Percentiles rank a stretch among this genome's conserved stretches.
phyloP scores from a whole-genome alignment of 129 eudicot genomes.

The Dittrichia graveolens region DNA sequence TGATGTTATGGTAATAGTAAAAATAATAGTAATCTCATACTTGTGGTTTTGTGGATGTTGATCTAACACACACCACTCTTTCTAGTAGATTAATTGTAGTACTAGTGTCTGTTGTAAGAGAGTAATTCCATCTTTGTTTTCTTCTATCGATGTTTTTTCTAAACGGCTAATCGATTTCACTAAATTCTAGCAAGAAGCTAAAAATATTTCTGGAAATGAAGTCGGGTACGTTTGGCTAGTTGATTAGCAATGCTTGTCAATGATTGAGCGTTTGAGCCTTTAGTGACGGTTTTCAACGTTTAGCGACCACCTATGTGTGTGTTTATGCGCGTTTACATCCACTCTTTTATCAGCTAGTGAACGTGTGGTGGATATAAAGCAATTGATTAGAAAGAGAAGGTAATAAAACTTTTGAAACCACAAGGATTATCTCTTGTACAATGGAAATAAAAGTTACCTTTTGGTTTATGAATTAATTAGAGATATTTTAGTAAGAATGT shows the following conservation, averaged over 20 bases:
- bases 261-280: neutral
- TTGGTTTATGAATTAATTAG: no score
- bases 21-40: neutral
- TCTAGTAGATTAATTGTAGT: neutral
- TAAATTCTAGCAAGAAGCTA: no score
- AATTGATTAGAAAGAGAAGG: neutral
- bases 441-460: no score
- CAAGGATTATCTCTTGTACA: neutral
- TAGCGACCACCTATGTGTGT: conserved; percentile 15
- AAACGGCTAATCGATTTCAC: no score
- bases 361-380: conserved; percentile 20
- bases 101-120: neutral
- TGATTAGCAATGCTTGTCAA: neutral
- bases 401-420: neutral
- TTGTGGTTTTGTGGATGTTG: conserved; percentile 4
- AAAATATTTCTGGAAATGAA: no score
- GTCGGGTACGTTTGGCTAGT: neutral
- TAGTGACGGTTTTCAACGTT: neutral
- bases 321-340: neutral
- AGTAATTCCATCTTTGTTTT: neutral
- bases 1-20: conserved; percentile 2
- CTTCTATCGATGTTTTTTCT: no score
- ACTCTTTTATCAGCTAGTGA: neutral
- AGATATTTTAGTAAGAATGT: no score
- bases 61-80: neutral